A percentile compares a stretch with the other conserved stretches of the same genome.
phyloP scores from a whole-genome alignment of 331 rosid genomes.

The Pyrus hybrid region DNA sequence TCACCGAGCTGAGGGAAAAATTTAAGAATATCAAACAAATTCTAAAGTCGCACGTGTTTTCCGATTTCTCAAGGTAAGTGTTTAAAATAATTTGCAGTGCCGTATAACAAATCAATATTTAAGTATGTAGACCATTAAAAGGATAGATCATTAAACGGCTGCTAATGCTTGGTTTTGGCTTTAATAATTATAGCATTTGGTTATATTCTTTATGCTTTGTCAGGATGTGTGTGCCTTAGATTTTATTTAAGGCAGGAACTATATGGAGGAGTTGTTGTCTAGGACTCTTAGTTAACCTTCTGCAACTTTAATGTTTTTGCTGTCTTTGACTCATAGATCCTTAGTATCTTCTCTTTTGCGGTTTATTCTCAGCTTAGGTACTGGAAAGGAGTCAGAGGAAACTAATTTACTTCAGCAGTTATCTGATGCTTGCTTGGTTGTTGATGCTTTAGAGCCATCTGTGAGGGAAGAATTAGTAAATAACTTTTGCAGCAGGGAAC shows the following conservation, averaged over 20 bases:
- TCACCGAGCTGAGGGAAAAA: slow-evolving; percentile 96
- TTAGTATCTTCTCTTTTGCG: slow-evolving; percentile 22
- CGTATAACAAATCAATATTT: not conserved
- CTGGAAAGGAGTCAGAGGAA: slow-evolving; percentile 98
- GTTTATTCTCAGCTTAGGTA: slow-evolving; percentile 89
- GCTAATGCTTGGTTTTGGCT: not conserved
- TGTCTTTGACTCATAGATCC: not conserved
- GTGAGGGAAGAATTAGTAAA: slow-evolving; percentile 97
- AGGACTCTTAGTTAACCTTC: not conserved
- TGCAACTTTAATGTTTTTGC: not conserved
- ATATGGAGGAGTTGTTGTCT: not conserved
- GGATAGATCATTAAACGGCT: not conserved
- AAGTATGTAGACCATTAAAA: not conserved
- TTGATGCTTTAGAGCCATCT: slow-evolving; percentile 95
- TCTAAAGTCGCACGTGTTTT: slow-evolving; percentile 90
- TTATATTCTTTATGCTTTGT: not conserved
- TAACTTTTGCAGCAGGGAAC: slow-evolving; percentile 91
- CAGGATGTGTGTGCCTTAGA: not conserved
- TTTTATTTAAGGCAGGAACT: too few species aligned
- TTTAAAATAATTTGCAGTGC: not conserved
- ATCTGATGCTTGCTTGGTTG: slow-evolving; percentile 98
- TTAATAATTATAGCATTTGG: not conserved
- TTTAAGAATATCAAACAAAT: slow-evolving; percentile 96
- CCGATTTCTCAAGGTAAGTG: slow-evolving; percentile 90
- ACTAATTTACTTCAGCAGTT: slow-evolving; percentile 74